Base-by-base conservation (phyloP, 2,329 filamentous ascomycete genomes). In the Penicillium sp. region DNA sequence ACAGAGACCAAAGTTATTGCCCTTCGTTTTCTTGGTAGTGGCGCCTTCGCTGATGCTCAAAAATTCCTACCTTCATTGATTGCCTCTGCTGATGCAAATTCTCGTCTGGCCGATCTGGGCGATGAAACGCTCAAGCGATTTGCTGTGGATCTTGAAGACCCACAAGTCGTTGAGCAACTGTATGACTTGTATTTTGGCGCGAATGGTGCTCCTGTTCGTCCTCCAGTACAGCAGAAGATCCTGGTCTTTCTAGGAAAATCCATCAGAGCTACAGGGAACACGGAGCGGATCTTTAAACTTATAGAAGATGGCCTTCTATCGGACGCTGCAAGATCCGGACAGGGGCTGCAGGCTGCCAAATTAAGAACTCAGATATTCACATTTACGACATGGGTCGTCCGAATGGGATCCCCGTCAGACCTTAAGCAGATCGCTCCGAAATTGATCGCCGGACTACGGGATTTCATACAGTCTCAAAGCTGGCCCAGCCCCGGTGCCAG, bases 41-140 rank as follows among this genome's bases (percentile, higher is more conserved):
- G 91, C 4, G 87, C 92, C 6, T 97, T 99, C 72, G 87, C 79
- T 0, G 91, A 97, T 57, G 76, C 85, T 1, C 90, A 97, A 67
- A 87, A 92, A 28, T 91, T 97, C 64, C 72, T 97, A 11, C 89
- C 93, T 0, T 89, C 91, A 0, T 75, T 97, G 1, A 92, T 90
- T 69, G 92, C 92, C 5, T 88, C 91, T 23, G 87, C 91, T 0
- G 92, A 92, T 72, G 78, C 87, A 1, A 94, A 97, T 61, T 91
- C 87, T 31, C 84, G 88, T 8, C 87, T 97, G 33, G 87, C 90
- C 10, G 86, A 89, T n/a, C 78, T 91, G n/a, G 93, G 90, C 0
- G 91, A 97, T 52, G 92, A 96, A 64, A 84, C 95, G 45, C 75
- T 97, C 60, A 99, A 97, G 74, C 83, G 92, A 60, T 89, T 85